Base-by-base conservation (phyloP, 23 red algal species). In the Gracilaria domingensis region DNA sequence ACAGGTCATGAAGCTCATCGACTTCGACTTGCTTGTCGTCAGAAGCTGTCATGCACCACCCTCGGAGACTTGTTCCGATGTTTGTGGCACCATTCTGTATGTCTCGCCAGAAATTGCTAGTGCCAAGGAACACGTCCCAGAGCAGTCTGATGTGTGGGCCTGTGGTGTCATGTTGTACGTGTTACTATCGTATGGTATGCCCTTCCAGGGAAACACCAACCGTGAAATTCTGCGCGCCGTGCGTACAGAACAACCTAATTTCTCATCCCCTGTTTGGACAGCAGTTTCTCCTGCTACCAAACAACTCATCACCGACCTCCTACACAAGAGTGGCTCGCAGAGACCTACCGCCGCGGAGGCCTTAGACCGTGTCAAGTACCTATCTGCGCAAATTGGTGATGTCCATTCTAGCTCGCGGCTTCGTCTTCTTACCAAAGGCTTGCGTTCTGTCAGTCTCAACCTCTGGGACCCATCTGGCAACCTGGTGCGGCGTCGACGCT, bases 81-180 rank as follows among this genome's bases (percentile, higher is more conserved):
- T 89, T 11, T 66, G 75, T 34, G 88, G 88, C 26, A 91, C 88
- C 44, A 83, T 91, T 24, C 40, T 82, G 40, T 91, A 91, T 35
- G 57, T 91, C 75, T 91, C 88, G 0, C 88, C 88, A 2, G 88
- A 91, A 75, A 82, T 91, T 4, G 88, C 75, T 20, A 58, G 51
- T n/a, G 88, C 61, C 21, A 54, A 75, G 24, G 75, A 82, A 58
- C 88, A 91, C 40, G 76, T 82, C 75, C 76, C 78, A 17, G 78
- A 83, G 50, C 60, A 91, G 60, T 82, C 88, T 12, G 88, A 91
- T 32, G 80, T 91, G 77, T 91, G 88, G 88, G 88, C 88, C 18
- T 81, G 75, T 38, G 88, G 88, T 29, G 88, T 91, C 79, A 75
- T 91, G 76, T 35, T 91, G 17, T 91, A 66, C 48, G 88, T 83